Conservation (phyloP, 768 basidiomycete species). For the Tulasnella calospora region DNA sequence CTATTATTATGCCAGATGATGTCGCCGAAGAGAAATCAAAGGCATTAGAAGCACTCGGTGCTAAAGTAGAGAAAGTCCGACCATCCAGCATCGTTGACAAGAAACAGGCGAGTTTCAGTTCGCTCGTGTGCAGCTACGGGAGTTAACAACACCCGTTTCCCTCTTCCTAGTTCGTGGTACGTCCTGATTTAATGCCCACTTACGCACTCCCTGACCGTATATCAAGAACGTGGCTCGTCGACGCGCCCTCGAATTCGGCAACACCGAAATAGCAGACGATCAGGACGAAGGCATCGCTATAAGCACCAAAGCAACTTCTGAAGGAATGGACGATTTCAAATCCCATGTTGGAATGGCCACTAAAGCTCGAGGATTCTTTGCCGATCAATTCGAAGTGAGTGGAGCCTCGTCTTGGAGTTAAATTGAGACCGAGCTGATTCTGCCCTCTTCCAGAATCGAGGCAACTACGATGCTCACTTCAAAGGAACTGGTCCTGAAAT, state of each 20-base stretch:
- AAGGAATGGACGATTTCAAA: conserved; percentile 35
- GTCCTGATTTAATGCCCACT: conserved; percentile 28
- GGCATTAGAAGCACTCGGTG: conserved; percentile 76
- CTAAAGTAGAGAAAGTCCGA: conserved; percentile 82
- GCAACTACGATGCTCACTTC: conserved; percentile 86
- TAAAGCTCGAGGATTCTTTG: conserved; percentile 73
- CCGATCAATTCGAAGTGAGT: conserved; percentile 86
- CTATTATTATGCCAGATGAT: conserved; percentile 87
- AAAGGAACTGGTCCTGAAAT: conserved; percentile 91
- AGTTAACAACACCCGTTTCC: background rate
- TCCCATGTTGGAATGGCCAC: conserved; percentile 33
- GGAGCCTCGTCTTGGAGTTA: background rate
- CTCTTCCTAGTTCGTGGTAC: conserved; percentile 55
- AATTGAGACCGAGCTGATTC: background rate
- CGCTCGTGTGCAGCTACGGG: background rate
- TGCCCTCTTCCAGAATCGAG: conserved; percentile 55
- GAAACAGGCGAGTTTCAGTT: conserved; percentile 58
- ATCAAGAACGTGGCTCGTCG: conserved; percentile 79
- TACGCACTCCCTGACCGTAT: background rate
- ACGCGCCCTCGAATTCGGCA: conserved; percentile 70
- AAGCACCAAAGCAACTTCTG: conserved; percentile 21
- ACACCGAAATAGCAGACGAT: conserved; percentile 34
- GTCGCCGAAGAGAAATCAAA: conserved; percentile 88
- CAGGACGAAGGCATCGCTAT: background rate
- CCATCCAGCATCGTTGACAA: conserved; percentile 96